Conservation (phyloP, 1,284 basidiomycete species). For the Ceratobasidium sp. region DNA sequence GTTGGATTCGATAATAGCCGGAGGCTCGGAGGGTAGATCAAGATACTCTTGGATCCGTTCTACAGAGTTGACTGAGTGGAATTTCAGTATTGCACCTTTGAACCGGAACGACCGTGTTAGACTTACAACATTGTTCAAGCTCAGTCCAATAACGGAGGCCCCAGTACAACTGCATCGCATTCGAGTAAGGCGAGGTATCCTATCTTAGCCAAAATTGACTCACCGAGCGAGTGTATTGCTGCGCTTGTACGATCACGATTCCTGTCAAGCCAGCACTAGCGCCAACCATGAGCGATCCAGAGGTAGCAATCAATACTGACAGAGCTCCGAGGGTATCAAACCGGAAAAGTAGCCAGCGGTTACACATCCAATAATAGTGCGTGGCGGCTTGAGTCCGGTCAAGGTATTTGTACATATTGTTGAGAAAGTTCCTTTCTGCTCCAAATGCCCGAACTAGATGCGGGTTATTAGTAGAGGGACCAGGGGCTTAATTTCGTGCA, state of each 20-base stretch:
- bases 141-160: constrained; percentile 49
- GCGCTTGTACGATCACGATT: constrained; percentile 23
- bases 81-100: constrained; percentile 52
- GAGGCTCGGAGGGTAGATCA: constrained; percentile 87
- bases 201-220: neutral
- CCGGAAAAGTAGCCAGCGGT: constrained; percentile 36
- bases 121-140: constrained; percentile 51
- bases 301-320: constrained; percentile 74
- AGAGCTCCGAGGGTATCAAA: constrained; percentile 77
- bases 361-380: constrained; percentile 47
- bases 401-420: constrained; percentile 31
- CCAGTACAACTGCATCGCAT: neutral
- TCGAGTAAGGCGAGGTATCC: too few species aligned
- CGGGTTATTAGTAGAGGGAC: neutral
- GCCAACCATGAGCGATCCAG: constrained; percentile 16
- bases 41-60: constrained; percentile 93
- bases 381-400: constrained; percentile 37
- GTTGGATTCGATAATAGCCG: constrained; percentile 74
- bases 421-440: constrained; percentile 22
- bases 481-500: neutral
- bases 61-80: constrained; percentile 69
- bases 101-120: constrained; percentile 19
- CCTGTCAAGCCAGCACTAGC: constrained; percentile 21
- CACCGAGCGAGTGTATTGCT: constrained; percentile 11
- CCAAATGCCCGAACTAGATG: constrained; percentile 39